Evolutionary conservation across 257 asterid genomes (phyloP).

Genomic region (Plantago major): DNA sequence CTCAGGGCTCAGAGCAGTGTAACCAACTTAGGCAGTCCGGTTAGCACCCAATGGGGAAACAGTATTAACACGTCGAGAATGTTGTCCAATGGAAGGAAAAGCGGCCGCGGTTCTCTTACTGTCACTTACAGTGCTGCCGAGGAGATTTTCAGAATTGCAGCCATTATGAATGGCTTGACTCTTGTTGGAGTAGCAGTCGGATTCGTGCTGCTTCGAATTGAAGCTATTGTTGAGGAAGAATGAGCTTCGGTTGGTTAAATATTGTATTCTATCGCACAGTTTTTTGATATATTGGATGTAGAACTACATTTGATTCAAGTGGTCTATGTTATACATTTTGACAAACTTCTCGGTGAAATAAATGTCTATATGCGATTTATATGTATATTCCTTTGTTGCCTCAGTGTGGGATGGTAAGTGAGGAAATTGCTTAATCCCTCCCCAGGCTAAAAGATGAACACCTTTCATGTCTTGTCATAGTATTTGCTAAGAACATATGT

Average conservation of each 20-base stretch:
- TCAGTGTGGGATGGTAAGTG: not conserved
- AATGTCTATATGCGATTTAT: not conserved
- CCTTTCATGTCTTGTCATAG: not conserved
- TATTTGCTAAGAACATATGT: not conserved
- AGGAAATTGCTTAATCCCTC: constrained; percentile 1
- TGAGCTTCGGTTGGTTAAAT: constrained; percentile 27
- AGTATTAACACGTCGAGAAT: constrained; percentile 48
- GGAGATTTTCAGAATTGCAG: constrained; percentile 79
- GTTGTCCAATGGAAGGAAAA: constrained; percentile 26
- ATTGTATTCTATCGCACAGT: constrained; percentile 20
- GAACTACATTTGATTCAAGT: constrained; percentile 3
- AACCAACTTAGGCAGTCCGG: constrained; percentile 54
- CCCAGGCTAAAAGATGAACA: not conserved
- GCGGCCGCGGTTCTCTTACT: constrained; percentile 53
- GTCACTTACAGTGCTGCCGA: constrained; percentile 52
- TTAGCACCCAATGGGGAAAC: constrained; percentile 50
- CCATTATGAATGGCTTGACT: constrained; percentile 52
- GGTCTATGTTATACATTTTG: constrained; percentile 8
- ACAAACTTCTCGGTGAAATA: not conserved
- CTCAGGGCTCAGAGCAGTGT: constrained; percentile 75
- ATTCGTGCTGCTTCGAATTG: constrained; percentile 80
- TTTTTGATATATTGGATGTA: constrained; percentile 15
- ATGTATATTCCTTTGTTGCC: not conserved
- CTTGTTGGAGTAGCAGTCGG: constrained; percentile 90
- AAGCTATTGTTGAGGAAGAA: constrained; percentile 69